Evolutionary conservation across 352 stramenopile genomes (phyloP).

Genomic region (Pythium apleroticum): DNA sequence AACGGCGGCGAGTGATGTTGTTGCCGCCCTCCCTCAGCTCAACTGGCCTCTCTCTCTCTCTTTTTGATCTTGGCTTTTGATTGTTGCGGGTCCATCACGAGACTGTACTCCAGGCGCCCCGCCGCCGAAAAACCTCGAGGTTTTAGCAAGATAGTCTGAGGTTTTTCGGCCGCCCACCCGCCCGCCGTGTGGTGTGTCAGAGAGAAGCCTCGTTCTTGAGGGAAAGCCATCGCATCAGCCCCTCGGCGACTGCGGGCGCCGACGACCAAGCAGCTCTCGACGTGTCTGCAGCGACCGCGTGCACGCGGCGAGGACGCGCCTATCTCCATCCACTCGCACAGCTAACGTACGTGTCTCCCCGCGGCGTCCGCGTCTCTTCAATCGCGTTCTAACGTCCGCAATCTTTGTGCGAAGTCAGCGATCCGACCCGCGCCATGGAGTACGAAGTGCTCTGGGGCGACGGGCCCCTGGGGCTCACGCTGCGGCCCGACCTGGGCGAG

Average conservation of each 20-base stretch:
- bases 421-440: constrained; percentile 51
- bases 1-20: background rate
- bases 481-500: constrained; percentile 79
- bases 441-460: constrained; percentile 88
- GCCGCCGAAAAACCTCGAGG: constrained; percentile 7
- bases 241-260: background rate
- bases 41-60: background rate
- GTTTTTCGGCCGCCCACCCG: background rate
- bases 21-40: background rate
- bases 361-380: background rate
- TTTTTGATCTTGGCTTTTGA: background rate
- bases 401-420: background rate
- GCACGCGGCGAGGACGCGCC: background rate
- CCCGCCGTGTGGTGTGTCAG: constrained; percentile 21
- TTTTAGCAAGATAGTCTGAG: background rate
- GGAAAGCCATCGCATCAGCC: constrained; percentile 22
- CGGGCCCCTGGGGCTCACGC: constrained; percentile 74
- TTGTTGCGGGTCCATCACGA: background rate
- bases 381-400: background rate
- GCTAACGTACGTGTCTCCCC: background rate
- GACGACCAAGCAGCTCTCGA: background rate
- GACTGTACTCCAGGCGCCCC: background rate
- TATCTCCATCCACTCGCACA: background rate
- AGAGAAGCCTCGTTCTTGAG: constrained; percentile 22
- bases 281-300: background rate